Evolutionary conservation across 179 eudicot genomes (phyloP), one percentile per base, ranked within the genome.

Genomic region (Sideroxylon spinosum): DNA sequence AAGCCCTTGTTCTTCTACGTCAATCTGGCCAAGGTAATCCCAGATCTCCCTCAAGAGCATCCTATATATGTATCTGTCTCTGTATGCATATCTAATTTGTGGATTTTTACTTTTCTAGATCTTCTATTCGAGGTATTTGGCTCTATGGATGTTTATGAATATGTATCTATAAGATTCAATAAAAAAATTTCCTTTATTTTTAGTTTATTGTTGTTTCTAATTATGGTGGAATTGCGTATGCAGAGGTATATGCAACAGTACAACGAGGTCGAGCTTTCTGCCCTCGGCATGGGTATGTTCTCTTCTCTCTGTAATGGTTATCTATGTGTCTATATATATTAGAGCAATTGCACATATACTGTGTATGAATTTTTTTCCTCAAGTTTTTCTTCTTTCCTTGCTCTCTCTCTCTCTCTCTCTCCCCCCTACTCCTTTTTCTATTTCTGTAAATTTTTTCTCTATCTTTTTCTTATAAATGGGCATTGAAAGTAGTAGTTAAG

Each of bases 1-100:
- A 88, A 84, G 60, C 90, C 90, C 49, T 74, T 87, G 48, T 87
- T 87, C 77, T 87, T 87, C 79, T 87, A 87, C 77, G 90, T 88
- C 73, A 88, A 88, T 88, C 90, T 88, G 81, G 81, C 90, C 72
- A 88, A 88, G 89, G 90, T 84, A 48, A 12, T 71, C 9, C 65
- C 52, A 6, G 62, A 73, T 11, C 50, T 71, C 22, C 59, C 74
- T 61, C 44, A 3, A 37, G 3, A 37, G 44, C 4, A 37, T 37
- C 3, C 44, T 3, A 37, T 37, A 37, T 6, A 3, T 37, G 5
- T 37, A 37, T 32, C 37, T 32, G 37, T 52, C 55, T 68, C 14
- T 32, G 0, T 52, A 11, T 53, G 3, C 13, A 7, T 9, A 25
- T 52, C 4, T 23, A 64, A 12, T 66, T 28, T 20, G 66, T n/a